These are phyloP conservation scores for Mycena maculata DNA, from an alignment of 768 basidiomycete genomes.

Conservation along the genomic window DNA sequence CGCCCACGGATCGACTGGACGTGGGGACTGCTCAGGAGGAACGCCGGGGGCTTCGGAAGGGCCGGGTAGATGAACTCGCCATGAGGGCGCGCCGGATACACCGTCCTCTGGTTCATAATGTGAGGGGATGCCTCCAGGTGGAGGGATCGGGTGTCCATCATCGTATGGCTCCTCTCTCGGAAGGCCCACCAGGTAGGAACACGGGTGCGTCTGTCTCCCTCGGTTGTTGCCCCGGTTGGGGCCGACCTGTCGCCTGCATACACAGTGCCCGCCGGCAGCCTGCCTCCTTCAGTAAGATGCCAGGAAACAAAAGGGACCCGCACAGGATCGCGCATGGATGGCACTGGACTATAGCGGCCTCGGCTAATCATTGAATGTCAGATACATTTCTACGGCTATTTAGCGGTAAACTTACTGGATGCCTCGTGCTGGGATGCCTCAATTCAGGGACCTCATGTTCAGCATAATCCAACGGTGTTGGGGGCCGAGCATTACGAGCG, in stretches of 20 bases:
- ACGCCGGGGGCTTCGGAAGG: not conserved
- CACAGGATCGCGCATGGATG: not conserved
- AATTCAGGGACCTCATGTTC: not conserved
- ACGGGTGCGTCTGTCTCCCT: too few relatives aligned
- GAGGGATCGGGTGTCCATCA: too few relatives aligned
- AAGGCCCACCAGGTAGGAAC: too few relatives aligned
- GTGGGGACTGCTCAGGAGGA: constrained; percentile 7
- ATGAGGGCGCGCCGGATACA: not conserved
- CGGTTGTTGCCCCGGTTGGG: too few relatives aligned
- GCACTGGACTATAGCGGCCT: constrained; percentile 5
- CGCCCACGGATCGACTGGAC: not conserved
- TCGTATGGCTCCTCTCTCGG: too few relatives aligned
- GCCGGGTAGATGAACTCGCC: not conserved
- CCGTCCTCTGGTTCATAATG: constrained; percentile 16
- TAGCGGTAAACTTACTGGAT: constrained; percentile 7
- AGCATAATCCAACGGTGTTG: not conserved
- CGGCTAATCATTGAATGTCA: not conserved
- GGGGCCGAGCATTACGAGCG: constrained; percentile 14
- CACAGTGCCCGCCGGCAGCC: not conserved
- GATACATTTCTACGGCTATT: not conserved
- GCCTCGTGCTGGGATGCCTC: too few relatives aligned
- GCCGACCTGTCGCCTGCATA: constrained; percentile 11
- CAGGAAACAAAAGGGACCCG: too few relatives aligned
- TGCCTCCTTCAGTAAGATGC: too few relatives aligned
- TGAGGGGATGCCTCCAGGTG: constrained; percentile 4